Conservation (phyloP, 257 asterid genomes). For the Solanum virginianum region DNA sequence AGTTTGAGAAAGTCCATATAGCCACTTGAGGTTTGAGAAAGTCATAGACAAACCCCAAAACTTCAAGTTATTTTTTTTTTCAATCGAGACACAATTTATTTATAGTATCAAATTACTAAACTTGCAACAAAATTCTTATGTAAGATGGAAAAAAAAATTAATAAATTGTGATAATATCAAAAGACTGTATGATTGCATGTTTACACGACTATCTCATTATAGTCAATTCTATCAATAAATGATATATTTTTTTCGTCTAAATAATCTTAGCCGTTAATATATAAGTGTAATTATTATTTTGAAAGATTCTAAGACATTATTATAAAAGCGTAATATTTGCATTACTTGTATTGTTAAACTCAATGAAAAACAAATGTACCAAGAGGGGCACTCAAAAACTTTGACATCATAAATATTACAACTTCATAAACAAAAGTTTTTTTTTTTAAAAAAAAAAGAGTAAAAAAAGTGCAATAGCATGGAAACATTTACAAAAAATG, state of each 20-base stretch:
- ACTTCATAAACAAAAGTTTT: background rate
- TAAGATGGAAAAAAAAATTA: background rate
- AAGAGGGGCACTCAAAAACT: background rate
- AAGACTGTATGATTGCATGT: too few relatives aligned
- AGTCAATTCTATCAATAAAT: too few relatives aligned
- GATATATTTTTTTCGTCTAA: too few relatives aligned
- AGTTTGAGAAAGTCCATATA: background rate
- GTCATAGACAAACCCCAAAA: background rate
- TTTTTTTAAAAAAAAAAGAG: background rate
- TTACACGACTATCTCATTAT: too few relatives aligned
- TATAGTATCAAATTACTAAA: too few relatives aligned
- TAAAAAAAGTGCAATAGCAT: background rate
- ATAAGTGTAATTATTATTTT: too few relatives aligned
- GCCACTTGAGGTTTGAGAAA: background rate
- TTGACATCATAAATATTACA: background rate
- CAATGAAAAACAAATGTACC: background rate
- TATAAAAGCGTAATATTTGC: background rate
- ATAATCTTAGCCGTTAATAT: too few relatives aligned
- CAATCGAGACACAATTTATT: background rate
- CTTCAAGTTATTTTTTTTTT: background rate
- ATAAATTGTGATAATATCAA: too few relatives aligned
- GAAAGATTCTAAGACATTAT: background rate
- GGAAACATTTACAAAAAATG: background rate
- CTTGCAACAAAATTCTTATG: too few relatives aligned
- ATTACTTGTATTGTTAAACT: background rate